Percentiles rank a stretch among this genome's conserved stretches.
Evolutionary conservation across 305 asterid species (phyloP).

Genomic region (Fraxinus sp.): DNA sequence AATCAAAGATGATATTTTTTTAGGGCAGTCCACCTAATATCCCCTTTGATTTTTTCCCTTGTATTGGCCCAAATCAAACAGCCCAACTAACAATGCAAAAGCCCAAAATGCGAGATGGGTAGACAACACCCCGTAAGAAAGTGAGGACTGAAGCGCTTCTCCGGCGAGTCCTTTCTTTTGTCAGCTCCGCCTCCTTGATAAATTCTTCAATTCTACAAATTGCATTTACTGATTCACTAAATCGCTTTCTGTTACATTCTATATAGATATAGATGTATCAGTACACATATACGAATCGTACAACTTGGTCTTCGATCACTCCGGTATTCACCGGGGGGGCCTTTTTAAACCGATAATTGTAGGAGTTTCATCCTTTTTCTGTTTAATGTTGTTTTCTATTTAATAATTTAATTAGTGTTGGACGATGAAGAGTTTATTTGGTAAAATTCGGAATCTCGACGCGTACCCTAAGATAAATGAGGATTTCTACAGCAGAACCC

Average conservation of each 20-base stretch:
- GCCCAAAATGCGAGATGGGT: neutral
- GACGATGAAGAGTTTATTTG: slow-evolving; percentile 61
- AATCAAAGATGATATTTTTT: too few relatives aligned
- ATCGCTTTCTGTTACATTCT: neutral
- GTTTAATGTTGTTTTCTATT: neutral
- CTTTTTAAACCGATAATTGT: neutral
- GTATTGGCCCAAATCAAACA: neutral
- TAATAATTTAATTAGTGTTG: slow-evolving; percentile 17
- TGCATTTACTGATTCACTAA: slow-evolving; percentile 23
- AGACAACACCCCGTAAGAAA: slow-evolving; percentile 23
- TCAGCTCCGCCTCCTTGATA: slow-evolving; percentile 14
- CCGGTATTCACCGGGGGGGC: slow-evolving; percentile 24
- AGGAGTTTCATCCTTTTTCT: neutral
- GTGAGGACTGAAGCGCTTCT: slow-evolving; percentile 31
- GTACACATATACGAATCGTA: neutral
- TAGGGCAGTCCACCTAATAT: too few relatives aligned
- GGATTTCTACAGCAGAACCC: slow-evolving; percentile 93
- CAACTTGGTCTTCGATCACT: slow-evolving; percentile 22
- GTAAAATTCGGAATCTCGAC: slow-evolving; percentile 69
- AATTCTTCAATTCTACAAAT: neutral
- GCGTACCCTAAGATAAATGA: slow-evolving; percentile 93
- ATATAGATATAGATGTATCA: neutral
- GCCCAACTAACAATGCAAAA: neutral
- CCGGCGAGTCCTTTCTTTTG: slow-evolving; percentile 28
- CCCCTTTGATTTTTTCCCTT: neutral